Evolutionary conservation across 2,329 filamentous ascomycete species (phyloP).

Genomic region (Helotiales sp.): DNA sequence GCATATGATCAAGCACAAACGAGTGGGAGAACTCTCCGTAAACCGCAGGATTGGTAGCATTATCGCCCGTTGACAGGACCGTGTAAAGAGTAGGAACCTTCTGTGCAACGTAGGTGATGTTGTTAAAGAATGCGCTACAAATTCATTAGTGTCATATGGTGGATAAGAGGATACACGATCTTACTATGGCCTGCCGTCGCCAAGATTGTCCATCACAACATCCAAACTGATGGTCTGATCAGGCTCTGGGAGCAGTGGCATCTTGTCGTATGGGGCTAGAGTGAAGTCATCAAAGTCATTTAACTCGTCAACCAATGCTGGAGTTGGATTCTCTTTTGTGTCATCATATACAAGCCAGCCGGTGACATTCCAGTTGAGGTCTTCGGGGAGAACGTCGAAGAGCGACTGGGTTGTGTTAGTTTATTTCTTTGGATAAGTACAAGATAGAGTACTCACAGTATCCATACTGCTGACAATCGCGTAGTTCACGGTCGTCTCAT

Average conservation of each 20-base stretch:
- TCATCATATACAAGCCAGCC: constrained; percentile 63
- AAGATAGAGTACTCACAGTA: constrained; percentile 32
- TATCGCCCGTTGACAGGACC: constrained; percentile 53
- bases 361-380: constrained; percentile 68
- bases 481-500: constrained; percentile 62
- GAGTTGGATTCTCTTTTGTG: constrained; percentile 44
- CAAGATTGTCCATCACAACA: constrained; percentile 66
- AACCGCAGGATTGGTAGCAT: constrained; percentile 56
- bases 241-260: constrained; percentile 59
- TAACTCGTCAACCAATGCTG: constrained; percentile 60
- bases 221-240: constrained; percentile 63
- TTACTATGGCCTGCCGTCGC: constrained; percentile 67
- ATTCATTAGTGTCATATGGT: not conserved
- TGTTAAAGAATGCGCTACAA: constrained; percentile 56
- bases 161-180: constrained; percentile 17
- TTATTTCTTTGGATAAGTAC: not conserved
- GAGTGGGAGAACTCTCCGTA: constrained; percentile 68
- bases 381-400: constrained; percentile 63
- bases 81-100: constrained; percentile 70
- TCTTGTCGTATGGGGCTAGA: constrained; percentile 68
- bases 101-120: constrained; percentile 61
- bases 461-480: constrained; percentile 71
- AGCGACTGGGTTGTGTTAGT: constrained; percentile 47
- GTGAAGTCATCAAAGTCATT: constrained; percentile 72
- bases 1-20: constrained; percentile 66